A percentile compares a stretch with the other conserved stretches of the same genome.
phyloP scores from a whole-genome alignment of 2,329 filamentous ascomycete species.

The Sarocladiaceae sp. region DNA sequence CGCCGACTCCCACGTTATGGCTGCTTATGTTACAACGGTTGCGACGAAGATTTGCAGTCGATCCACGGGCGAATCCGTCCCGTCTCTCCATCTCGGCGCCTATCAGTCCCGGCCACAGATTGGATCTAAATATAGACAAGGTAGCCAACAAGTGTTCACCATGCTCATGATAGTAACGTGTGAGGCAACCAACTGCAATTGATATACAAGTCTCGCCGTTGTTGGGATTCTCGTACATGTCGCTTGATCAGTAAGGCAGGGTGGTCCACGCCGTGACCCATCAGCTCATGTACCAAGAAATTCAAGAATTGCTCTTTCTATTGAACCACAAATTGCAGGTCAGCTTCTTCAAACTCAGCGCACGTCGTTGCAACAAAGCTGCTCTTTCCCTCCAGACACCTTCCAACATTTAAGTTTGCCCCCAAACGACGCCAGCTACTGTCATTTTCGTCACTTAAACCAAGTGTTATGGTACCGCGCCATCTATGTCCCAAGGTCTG shows the following conservation, averaged over 20 bases:
- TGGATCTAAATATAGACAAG: neutral
- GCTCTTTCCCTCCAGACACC: neutral
- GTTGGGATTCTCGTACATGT: no score
- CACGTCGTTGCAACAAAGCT: neutral
- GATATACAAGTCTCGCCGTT: no score
- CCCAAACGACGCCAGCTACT: neutral
- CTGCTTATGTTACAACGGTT: neutral
- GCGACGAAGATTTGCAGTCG: conserved; percentile 3
- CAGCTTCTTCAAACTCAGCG: neutral
- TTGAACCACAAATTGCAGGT: conserved; percentile 2
- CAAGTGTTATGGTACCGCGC: neutral
- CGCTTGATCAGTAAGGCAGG: no score
- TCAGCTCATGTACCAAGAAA: neutral
- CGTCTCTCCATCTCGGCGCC: neutral
- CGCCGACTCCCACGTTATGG: no score
- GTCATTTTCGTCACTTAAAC: neutral
- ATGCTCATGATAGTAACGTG: no score
- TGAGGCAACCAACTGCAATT: no score
- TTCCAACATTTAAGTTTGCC: neutral
- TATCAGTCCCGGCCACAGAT: neutral
- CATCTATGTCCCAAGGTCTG: conserved; percentile 1
- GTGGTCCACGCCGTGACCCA: no score
- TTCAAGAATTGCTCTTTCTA: conserved; percentile 7
- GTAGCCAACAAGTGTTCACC: no score
- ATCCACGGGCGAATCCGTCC: neutral